A percentile compares a stretch with the other conserved stretches of the same genome.
Evolutionary conservation across 148 eudicot species (phyloP).

Genomic region (Camellia sinensis): DNA sequence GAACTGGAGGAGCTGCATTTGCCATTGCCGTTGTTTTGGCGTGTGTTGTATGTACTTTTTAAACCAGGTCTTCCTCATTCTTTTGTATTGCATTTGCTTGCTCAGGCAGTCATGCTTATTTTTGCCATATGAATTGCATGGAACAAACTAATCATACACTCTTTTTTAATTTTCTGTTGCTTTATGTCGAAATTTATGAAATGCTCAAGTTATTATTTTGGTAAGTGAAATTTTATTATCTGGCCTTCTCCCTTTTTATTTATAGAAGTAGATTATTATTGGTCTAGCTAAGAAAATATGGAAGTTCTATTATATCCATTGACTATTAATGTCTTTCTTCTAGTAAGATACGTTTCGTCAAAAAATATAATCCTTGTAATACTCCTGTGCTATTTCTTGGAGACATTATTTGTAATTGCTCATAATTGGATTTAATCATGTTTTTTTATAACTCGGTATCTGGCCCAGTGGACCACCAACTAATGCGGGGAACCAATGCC

Average conservation of each 20-base stretch:
- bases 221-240: not conserved
- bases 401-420: no score
- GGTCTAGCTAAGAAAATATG: not conserved
- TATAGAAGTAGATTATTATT: not conserved
- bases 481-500: no score
- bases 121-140: slow-evolving; percentile 1
- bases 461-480: no score
- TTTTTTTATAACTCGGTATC: no score
- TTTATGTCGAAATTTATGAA: not conserved
- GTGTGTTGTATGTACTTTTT: slow-evolving; percentile 73
- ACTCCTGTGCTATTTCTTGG: no score
- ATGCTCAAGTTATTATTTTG: no score
- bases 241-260: not conserved
- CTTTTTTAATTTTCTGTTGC: not conserved
- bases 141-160: not conserved
- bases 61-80: slow-evolving; percentile 19
- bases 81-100: slow-evolving; percentile 1
- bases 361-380: no score
- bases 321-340: not conserved
- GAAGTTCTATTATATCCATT: no score
- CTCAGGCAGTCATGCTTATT: not conserved
- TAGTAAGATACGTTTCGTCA: no score
- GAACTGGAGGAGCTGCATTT: slow-evolving; percentile 66
- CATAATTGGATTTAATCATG: no score
- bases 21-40: slow-evolving; percentile 89